phyloP scores from a whole-genome alignment of 441 rosid genomes.

The Erodium chrysanthum region DNA sequence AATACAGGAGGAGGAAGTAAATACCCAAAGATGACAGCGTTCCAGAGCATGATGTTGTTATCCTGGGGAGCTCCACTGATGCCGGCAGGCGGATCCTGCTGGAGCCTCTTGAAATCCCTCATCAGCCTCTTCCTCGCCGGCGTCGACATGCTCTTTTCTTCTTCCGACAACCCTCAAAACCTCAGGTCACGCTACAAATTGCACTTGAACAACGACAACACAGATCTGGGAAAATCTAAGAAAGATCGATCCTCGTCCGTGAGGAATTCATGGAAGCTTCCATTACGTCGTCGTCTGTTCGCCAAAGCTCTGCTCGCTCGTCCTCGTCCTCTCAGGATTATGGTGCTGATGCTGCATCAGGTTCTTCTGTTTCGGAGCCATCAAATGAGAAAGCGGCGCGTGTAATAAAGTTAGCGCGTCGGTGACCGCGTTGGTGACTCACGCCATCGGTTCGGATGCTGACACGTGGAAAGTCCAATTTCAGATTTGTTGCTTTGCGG shows the following conservation, averaged over 20 bases:
- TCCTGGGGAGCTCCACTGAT: too few relatives aligned
- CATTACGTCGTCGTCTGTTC: neutral
- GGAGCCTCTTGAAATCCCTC: conserved; percentile 67
- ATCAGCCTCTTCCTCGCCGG: conserved; percentile 63
- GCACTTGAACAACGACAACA: neutral
- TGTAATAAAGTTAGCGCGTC: neutral
- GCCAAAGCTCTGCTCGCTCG: neutral
- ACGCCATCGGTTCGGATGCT: neutral
- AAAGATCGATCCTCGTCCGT: neutral
- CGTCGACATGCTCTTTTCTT: conserved; percentile 32
- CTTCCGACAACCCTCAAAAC: neutral
- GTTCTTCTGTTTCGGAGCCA: neutral
- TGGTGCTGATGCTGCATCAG: neutral
- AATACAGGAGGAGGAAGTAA: neutral
- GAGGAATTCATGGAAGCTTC: neutral
- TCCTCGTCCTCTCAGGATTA: neutral
- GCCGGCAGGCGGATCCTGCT: conserved; percentile 23
- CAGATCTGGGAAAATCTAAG: conserved; percentile 12
- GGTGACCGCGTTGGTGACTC: neutral
- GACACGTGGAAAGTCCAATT: neutral
- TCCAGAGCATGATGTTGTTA: too few relatives aligned
- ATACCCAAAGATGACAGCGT: too few relatives aligned
- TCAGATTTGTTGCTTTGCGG: too few relatives aligned
- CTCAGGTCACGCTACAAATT: neutral
- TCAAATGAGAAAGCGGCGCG: neutral